A percentile compares a stretch with the other conserved stretches of the same genome.
Conservation (phyloP, 208 protist species). For the Crithidia fasciculata region DNA sequence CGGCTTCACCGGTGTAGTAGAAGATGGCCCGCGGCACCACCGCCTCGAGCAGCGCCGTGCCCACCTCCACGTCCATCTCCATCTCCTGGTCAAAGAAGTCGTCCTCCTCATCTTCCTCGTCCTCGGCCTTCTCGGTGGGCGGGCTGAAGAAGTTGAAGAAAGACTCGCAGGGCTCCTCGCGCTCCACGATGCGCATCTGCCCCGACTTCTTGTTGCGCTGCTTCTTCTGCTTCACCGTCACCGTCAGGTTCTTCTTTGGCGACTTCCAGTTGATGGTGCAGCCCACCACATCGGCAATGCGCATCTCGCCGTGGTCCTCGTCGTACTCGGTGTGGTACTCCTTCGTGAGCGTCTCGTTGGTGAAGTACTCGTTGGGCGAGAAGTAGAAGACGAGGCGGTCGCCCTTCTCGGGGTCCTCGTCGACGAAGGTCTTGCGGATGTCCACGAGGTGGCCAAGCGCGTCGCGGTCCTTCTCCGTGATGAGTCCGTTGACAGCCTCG, state of each 20-base stretch:
- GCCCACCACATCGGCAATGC: conserved; percentile 71
- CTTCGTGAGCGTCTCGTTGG: conserved; percentile 88
- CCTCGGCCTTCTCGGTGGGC: conserved; percentile 50
- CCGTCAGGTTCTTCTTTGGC: conserved; percentile 79
- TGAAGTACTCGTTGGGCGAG: conserved; percentile 92
- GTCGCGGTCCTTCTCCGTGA: conserved; percentile 70
- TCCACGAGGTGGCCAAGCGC: conserved; percentile 61
- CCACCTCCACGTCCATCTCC: conserved; percentile 83
- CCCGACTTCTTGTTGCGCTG: conserved; percentile 90
- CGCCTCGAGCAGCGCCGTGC: conserved; percentile 72
- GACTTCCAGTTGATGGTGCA: conserved; percentile 86
- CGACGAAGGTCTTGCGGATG: conserved; percentile 57
- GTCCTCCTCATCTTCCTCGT: conserved; percentile 64
- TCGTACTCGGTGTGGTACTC: conserved; percentile 84
- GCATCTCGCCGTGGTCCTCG: conserved; percentile 74
- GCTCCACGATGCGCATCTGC: conserved; percentile 79
- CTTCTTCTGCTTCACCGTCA: conserved; percentile 89
- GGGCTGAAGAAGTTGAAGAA: conserved; percentile 96
- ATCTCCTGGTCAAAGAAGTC: conserved; percentile 69
- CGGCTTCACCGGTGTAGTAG: conserved; percentile 90
- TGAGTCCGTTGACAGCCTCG: conserved; percentile 56
- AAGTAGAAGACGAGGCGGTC: conserved; percentile 90
- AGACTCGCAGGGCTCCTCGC: conserved; percentile 80
- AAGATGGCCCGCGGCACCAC: conserved; percentile 87
- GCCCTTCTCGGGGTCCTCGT: conserved; percentile 63